These are phyloP conservation scores for Phytophthora aleatoria DNA, from an alignment of 352 stramenopile species.

Conservation along the genomic window DNA sequence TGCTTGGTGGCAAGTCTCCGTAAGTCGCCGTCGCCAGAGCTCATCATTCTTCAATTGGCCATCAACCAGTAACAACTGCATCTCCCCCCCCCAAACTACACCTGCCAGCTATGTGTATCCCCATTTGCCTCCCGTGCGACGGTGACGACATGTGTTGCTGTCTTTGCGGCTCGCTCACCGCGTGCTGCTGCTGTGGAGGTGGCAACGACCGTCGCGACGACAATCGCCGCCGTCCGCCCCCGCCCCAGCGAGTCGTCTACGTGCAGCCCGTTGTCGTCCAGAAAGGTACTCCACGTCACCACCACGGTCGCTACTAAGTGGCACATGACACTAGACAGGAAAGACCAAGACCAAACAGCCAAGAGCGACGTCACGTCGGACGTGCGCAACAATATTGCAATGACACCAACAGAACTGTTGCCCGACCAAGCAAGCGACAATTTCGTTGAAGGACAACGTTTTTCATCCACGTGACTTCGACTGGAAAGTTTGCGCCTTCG, in stretches of 20 bases:
- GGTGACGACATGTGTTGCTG: conserved; percentile 40
- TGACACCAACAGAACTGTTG: background rate
- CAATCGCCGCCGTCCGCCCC: conserved; percentile 20
- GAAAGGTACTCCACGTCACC: conserved; percentile 14
- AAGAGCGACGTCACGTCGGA: background rate
- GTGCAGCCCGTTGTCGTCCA: conserved; percentile 45
- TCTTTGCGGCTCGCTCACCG: conserved; percentile 37
- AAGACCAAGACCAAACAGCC: background rate
- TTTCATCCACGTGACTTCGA: background rate
- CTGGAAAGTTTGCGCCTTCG: too few species aligned
- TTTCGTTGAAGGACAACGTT: background rate
- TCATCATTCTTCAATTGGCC: conserved; percentile 27
- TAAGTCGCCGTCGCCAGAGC: conserved; percentile 2
- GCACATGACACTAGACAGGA: background rate
- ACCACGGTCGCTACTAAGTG: conserved; percentile 19
- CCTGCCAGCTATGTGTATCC: conserved; percentile 28
- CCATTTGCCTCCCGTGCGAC: conserved; percentile 36
- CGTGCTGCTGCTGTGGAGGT: conserved; percentile 37
- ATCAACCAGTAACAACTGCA: conserved; percentile 7
- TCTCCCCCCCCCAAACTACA: background rate
- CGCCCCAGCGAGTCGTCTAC: conserved; percentile 32
- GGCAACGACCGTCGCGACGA: conserved; percentile 23
- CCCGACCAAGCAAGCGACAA: conserved; percentile 1
- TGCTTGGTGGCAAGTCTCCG: conserved; percentile 16
- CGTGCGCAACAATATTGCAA: background rate